These are phyloP conservation scores for Diplosphaera chodatii DNA, from an alignment of 139 green algal genomes.

Conservation along the genomic window DNA sequence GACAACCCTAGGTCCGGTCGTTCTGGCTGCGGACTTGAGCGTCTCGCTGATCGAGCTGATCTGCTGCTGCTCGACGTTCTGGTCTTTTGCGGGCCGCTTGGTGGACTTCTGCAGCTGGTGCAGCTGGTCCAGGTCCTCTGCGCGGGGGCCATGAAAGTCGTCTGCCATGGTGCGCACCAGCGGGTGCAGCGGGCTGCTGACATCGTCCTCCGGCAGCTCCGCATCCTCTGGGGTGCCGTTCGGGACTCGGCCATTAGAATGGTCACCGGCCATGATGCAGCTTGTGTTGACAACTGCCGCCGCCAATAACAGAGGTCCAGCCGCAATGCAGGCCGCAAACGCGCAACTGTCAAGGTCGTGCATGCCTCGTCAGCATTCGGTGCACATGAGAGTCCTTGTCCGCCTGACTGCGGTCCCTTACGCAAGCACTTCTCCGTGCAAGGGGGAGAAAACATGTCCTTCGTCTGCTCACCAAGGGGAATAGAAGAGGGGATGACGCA, in stretches of 20 bases:
- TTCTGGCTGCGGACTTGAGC: constrained; percentile 16
- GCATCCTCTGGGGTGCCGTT: not conserved
- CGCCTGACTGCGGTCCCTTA: too few species aligned
- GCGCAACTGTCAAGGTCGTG: too few species aligned
- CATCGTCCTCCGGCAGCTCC: not conserved
- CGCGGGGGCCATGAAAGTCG: constrained; percentile 2
- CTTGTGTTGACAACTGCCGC: not conserved
- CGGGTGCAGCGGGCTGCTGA: not conserved
- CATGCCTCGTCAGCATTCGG: too few species aligned
- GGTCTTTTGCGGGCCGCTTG: constrained; percentile 10
- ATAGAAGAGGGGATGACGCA: too few species aligned
- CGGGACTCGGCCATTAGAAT: not conserved
- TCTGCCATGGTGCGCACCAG: not conserved
- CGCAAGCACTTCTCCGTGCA: too few species aligned
- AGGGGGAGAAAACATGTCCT: too few species aligned
- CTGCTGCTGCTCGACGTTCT: constrained; percentile 5
- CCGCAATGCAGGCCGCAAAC: too few species aligned
- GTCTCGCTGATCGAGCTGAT: constrained; percentile 24
- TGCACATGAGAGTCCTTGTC: too few species aligned
- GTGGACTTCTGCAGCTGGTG: constrained; percentile 26
- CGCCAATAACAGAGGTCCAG: not conserved
- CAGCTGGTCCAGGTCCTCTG: constrained; percentile 21
- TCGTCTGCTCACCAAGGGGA: too few species aligned
- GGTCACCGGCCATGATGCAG: not conserved
- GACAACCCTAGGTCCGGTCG: constrained; percentile 20